Evolutionary conservation across 2,329 filamentous ascomycete genomes (phyloP).

Genomic region (Fusarium buxicola): DNA sequence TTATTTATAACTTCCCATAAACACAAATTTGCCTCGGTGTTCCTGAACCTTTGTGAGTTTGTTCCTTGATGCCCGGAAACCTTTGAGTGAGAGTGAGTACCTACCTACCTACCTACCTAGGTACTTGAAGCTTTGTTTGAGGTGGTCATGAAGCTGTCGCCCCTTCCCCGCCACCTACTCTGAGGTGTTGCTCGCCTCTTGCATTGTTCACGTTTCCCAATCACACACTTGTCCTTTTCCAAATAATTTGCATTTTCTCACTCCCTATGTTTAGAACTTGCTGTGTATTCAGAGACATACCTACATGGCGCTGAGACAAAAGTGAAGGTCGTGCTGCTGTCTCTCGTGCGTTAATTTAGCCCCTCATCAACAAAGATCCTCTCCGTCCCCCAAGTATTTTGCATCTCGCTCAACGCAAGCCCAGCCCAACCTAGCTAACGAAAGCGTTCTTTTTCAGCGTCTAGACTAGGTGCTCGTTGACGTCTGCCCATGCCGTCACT

Average conservation of each 20-base stretch:
- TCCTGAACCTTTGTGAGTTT: neutral
- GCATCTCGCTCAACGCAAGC: slow-evolving; percentile 20
- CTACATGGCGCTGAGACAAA: slow-evolving; percentile 37
- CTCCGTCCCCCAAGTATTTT: slow-evolving; percentile 23
- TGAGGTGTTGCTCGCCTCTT: slow-evolving; percentile 16
- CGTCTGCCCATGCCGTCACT: slow-evolving; percentile 44
- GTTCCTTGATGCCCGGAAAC: slow-evolving; percentile 8
- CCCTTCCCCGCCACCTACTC: slow-evolving; percentile 8
- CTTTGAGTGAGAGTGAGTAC: slow-evolving; percentile 9
- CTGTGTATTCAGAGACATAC: slow-evolving; percentile 25
- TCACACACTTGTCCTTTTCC: slow-evolving; percentile 22
- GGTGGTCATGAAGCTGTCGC: neutral
- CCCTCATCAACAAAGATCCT: slow-evolving; percentile 38
- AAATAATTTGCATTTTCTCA: slow-evolving; percentile 24
- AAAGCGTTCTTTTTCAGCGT: slow-evolving; percentile 23
- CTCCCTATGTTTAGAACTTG: slow-evolving; percentile 17
- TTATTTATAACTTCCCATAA: slow-evolving; percentile 1
- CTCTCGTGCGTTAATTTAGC: slow-evolving; percentile 33
- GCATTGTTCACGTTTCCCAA: slow-evolving; percentile 27
- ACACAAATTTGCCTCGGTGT: neutral
- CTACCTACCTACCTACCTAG: slow-evolving; percentile 12
- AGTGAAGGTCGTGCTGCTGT: slow-evolving; percentile 20
- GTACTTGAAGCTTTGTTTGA: too few species aligned
- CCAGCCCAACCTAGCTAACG: slow-evolving; percentile 25
- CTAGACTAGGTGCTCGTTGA: slow-evolving; percentile 33